Evolutionary conservation across 164 flowering plant genomes (phyloP).

Genomic region (Chimonanthus salicifolius): DNA sequence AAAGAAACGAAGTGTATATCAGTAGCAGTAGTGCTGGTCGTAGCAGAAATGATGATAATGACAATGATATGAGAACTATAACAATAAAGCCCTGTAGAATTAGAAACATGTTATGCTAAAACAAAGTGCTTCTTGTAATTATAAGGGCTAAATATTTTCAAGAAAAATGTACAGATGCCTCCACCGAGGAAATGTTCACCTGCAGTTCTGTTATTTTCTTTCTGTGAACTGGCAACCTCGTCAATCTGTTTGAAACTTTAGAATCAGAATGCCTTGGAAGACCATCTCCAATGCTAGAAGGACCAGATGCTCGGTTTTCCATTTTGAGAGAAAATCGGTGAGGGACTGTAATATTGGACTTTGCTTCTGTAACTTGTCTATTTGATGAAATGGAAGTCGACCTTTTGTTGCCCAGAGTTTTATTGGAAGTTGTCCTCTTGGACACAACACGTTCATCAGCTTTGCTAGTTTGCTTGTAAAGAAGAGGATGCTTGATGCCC

Average conservation of each 20-base stretch:
- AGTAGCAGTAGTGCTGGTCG: background rate
- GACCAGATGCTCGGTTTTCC: background rate
- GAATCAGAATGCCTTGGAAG: background rate
- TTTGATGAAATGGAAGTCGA: conserved; percentile 6
- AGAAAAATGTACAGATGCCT: background rate
- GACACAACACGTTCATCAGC: conserved; percentile 7
- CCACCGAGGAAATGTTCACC: background rate
- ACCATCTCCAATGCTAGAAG: background rate
- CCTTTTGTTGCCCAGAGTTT: background rate
- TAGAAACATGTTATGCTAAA: too few species aligned
- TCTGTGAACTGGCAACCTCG: background rate
- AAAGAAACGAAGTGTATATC: background rate
- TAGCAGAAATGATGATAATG: too few species aligned
- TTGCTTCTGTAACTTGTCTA: background rate
- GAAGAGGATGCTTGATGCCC: background rate
- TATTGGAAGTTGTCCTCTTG: conserved; percentile 5
- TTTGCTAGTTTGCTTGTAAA: background rate
- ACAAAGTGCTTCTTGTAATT: background rate
- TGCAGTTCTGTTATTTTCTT: background rate
- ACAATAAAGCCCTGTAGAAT: too few species aligned
- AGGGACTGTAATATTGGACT: background rate
- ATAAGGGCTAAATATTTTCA: background rate
- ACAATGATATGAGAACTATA: too few species aligned
- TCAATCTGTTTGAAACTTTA: background rate
- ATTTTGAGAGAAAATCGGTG: background rate